A percentile compares a stretch with the other conserved stretches of the same genome.
Evolutionary conservation across 2,329 filamentous ascomycete species (phyloP).

Genomic region (Fusarium clavum): DNA sequence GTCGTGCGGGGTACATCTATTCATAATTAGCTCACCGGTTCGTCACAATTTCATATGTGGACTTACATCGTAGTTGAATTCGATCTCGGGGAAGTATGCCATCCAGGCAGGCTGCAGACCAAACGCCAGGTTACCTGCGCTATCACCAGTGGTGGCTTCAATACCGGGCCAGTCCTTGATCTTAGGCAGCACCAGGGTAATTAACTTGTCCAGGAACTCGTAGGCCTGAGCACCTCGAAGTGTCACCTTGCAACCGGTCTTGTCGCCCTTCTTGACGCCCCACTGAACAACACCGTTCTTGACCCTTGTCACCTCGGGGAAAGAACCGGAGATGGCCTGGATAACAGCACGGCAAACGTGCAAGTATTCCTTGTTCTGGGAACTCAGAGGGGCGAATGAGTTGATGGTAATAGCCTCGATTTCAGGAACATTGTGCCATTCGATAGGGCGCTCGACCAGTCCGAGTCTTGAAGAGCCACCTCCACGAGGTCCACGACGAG

Average conservation of each 20-base stretch:
- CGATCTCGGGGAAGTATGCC: slow-evolving; percentile 90
- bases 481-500: slow-evolving; percentile 85
- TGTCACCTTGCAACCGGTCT: slow-evolving; percentile 80
- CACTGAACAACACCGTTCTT: slow-evolving; percentile 80
- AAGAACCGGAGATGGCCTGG: slow-evolving; percentile 85
- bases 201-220: slow-evolving; percentile 89
- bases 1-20: slow-evolving; percentile 70
- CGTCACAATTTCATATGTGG: background rate
- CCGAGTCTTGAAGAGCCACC: slow-evolving; percentile 71
- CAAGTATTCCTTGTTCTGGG: slow-evolving; percentile 77
- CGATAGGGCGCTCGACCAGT: slow-evolving; percentile 78
- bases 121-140: slow-evolving; percentile 86
- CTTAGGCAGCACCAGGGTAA: slow-evolving; percentile 90
- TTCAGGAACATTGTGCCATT: slow-evolving; percentile 86
- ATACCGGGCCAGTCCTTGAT: slow-evolving; percentile 95
- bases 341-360: slow-evolving; percentile 86
- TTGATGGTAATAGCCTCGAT: slow-evolving; percentile 85
- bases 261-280: slow-evolving; percentile 76
- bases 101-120: slow-evolving; percentile 82
- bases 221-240: slow-evolving; percentile 84
- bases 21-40: slow-evolving; percentile 20
- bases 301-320: slow-evolving; percentile 76
- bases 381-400: slow-evolving; percentile 76
- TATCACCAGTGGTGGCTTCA: slow-evolving; percentile 77
- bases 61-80: slow-evolving; percentile 93